phyloP scores from a whole-genome alignment of 257 asterid species.

The Dorcoceras hygrometricum region DNA sequence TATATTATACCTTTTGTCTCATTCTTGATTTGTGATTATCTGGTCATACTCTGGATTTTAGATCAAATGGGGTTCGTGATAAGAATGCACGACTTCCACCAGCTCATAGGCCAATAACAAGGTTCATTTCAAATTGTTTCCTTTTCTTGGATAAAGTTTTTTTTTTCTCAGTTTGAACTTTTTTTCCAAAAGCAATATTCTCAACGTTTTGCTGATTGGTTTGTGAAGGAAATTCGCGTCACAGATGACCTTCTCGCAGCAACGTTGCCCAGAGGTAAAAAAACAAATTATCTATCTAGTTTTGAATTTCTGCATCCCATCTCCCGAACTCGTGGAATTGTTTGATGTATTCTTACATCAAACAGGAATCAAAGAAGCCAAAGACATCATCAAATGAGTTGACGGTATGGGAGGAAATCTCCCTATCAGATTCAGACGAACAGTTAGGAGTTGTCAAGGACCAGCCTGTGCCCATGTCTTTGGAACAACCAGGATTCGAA shows the following conservation, averaged over 20 bases:
- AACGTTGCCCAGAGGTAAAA: slow-evolving; percentile 40
- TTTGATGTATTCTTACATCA: not conserved
- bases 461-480: slow-evolving; percentile 72
- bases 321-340: not conserved
- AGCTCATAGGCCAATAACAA: slow-evolving; percentile 69
- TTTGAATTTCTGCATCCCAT: not conserved
- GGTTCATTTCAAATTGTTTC: slow-evolving; percentile 34
- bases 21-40: not conserved
- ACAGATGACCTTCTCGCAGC: slow-evolving; percentile 58
- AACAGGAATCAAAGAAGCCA: slow-evolving; percentile 46
- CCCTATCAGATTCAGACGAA: slow-evolving; percentile 45
- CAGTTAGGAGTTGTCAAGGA: slow-evolving; percentile 42
- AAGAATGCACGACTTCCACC: slow-evolving; percentile 47
- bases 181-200: not conserved
- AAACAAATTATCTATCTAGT: not conserved
- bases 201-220: slow-evolving; percentile 23
- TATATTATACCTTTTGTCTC: not conserved
- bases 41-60: slow-evolving; percentile 29
- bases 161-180: slow-evolving; percentile 5
- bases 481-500: slow-evolving; percentile 56
- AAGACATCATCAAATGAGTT: slow-evolving; percentile 43
- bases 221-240: slow-evolving; percentile 66
- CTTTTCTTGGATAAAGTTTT: not conserved
- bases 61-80: slow-evolving; percentile 49
- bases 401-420: slow-evolving; percentile 51